These are phyloP conservation scores for Aureobasidium sp. DNA, from an alignment of 2,329 filamentous ascomycete species.

Conservation along the genomic window DNA sequence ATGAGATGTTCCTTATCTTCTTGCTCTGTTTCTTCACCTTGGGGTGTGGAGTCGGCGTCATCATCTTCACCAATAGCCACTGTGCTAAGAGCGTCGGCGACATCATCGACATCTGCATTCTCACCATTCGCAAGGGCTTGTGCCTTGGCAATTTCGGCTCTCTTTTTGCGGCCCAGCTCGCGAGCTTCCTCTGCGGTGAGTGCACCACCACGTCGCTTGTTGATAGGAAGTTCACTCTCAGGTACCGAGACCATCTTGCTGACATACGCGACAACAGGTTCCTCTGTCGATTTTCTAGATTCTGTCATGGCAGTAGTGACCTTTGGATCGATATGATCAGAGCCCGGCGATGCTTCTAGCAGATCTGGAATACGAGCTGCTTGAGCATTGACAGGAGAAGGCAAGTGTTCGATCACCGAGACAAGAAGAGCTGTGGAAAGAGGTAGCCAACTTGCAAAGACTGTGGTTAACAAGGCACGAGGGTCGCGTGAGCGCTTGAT, in stretches of 20 bases:
- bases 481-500: slow-evolving; percentile 78
- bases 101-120: slow-evolving; percentile 46
- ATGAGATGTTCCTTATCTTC: slow-evolving; percentile 81
- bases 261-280: slow-evolving; percentile 86
- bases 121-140: slow-evolving; percentile 52
- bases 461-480: slow-evolving; percentile 71
- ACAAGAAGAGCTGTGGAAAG: slow-evolving; percentile 88
- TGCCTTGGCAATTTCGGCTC: slow-evolving; percentile 77
- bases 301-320: slow-evolving; percentile 75
- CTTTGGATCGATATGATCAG: slow-evolving; percentile 58
- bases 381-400: slow-evolving; percentile 75
- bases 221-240: slow-evolving; percentile 83
- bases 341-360: slow-evolving; percentile 71
- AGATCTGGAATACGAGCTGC: slow-evolving; percentile 71
- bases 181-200: slow-evolving; percentile 85
- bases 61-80: slow-evolving; percentile 51
- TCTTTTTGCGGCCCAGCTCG: slow-evolving; percentile 79
- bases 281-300: slow-evolving; percentile 63
- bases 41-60: slow-evolving; percentile 17
- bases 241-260: slow-evolving; percentile 98
- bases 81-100: slow-evolving; percentile 55
- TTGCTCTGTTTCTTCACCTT: slow-evolving; percentile 40
- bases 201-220: slow-evolving; percentile 64
- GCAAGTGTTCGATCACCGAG: slow-evolving; percentile 87
- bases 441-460: slow-evolving; percentile 87